A percentile compares a stretch with the other conserved stretches of the same genome.
Evolutionary conservation across 805 yeast species (phyloP).

Genomic region (Danielia oregonensis): DNA sequence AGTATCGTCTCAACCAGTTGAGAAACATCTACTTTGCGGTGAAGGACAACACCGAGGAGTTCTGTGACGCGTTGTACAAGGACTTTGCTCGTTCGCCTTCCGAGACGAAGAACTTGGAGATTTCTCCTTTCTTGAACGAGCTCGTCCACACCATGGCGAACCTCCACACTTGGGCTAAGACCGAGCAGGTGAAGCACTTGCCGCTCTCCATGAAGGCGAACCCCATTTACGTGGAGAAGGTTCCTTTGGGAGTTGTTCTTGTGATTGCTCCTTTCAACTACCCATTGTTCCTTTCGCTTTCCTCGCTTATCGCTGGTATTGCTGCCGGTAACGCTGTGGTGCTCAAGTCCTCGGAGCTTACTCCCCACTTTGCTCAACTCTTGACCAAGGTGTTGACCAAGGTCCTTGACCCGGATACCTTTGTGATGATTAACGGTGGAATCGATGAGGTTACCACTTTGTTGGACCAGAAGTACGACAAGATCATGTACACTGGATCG

Average conservation of each 20-base stretch:
- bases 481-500: conserved; percentile 85
- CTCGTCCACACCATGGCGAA: conserved; percentile 54
- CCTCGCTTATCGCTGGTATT: conserved; percentile 73
- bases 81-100: conserved; percentile 66
- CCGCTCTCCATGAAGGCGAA: conserved; percentile 30
- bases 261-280: conserved; percentile 80
- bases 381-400: conserved; percentile 52
- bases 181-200: conserved; percentile 36
- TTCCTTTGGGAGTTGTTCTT: conserved; percentile 62
- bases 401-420: conserved; percentile 52
- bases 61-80: conserved; percentile 53
- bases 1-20: conserved; percentile 57
- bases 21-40: conserved; percentile 64
- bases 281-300: conserved; percentile 61
- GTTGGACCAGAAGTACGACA: conserved; percentile 66
- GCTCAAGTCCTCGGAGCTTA: conserved; percentile 70
- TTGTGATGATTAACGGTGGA: conserved; percentile 71
- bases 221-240: conserved; percentile 15
- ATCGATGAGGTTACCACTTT: conserved; percentile 48
- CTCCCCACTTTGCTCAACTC: conserved; percentile 57
- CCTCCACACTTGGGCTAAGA: conserved; percentile 59
- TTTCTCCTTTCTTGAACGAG: conserved; percentile 49
- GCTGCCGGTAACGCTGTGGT: conserved; percentile 84
- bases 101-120: conserved; percentile 64
- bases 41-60: conserved; percentile 50